Conservation (phyloP, 805 yeast species). For the Pichia kluyveri region DNA sequence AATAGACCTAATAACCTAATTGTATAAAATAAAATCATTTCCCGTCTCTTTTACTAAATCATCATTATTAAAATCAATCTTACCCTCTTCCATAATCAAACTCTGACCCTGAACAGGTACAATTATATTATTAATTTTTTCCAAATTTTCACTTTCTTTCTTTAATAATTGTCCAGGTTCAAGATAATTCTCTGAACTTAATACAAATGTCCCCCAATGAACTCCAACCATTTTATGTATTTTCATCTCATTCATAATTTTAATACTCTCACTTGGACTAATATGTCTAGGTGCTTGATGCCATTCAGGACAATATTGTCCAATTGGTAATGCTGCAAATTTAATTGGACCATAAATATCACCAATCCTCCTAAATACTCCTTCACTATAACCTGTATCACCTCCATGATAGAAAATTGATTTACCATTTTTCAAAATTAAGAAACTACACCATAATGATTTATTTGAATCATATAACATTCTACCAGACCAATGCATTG, state of each 20-base stretch:
- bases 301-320: constrained; percentile 94
- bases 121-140: constrained; percentile 31
- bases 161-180: constrained; percentile 68
- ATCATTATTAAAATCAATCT: constrained; percentile 2
- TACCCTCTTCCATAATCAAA: constrained; percentile 8
- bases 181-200: constrained; percentile 78
- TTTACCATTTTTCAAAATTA: constrained; percentile 55
- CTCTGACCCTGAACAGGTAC: constrained; percentile 68
- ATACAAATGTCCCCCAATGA: constrained; percentile 93
- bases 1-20: constrained; percentile 3
- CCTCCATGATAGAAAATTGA: constrained; percentile 88
- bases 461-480: constrained; percentile 69
- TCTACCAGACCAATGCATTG: constrained; percentile 97
- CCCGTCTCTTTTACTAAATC: constrained; percentile 8
- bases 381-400: constrained; percentile 84
- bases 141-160: constrained; percentile 35
- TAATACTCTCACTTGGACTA: constrained; percentile 67
- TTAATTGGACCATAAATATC: constrained; percentile 52
- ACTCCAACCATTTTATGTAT: constrained; percentile 70
- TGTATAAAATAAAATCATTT: constrained; percentile 12
- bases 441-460: constrained; percentile 84
- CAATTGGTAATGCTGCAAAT: constrained; percentile 80
- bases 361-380: constrained; percentile 59
- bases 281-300: constrained; percentile 87
- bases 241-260: constrained; percentile 54